Base-by-base conservation (phyloP, 331 rosid species). In the Phaseolus coccineus region DNA sequence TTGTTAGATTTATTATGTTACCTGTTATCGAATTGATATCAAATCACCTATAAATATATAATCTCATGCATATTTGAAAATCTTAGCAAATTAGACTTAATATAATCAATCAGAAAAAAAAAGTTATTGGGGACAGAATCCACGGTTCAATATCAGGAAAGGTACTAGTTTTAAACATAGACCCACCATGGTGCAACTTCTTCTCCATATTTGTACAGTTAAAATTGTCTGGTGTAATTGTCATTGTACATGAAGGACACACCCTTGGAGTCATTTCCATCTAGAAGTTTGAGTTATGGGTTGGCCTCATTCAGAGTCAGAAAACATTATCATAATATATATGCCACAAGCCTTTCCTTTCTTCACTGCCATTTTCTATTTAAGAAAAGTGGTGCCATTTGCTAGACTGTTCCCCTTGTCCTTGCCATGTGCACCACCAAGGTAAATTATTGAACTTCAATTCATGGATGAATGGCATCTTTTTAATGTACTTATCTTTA, bases 361-460 rank as follows among this genome's bases (percentile, higher is more conserved):
- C 63, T 61, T 30, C 50, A 22, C 8, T 48, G 44, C 8, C 66
- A 16, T 75, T 75, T 48, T 63, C 30, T 68, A 48, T 76, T 33
- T 35, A 24, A 77, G 72, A 75, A 80, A 84, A 40, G 63, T 73
- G 72, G 73, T 25, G 61, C 22, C 57, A 40, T 44, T 24, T 76
- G 27, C 8, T 76, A 76, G 76, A 50, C 64, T 69, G 75, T 69
- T 84, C 57, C 51, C 44, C 52, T 19, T 82, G 90, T 77, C 79
- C 79, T 80, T 88, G 68, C 87, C 89, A 84, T 88, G 89, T 84
- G 88, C 87, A 73, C 19, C 61, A 68, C 59, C 77, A 61, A 79
- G 80, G 64, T 35, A 64, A 73, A 78, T 56, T 55, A 67, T 70
- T 84, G 71, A 52, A 69, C 73, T 80, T 64, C 24, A 25, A 78